Evolutionary conservation across 2,329 filamentous ascomycete genomes (phyloP), one percentile per base, ranked within the genome.

Genomic region (Whalleya microplaca): DNA sequence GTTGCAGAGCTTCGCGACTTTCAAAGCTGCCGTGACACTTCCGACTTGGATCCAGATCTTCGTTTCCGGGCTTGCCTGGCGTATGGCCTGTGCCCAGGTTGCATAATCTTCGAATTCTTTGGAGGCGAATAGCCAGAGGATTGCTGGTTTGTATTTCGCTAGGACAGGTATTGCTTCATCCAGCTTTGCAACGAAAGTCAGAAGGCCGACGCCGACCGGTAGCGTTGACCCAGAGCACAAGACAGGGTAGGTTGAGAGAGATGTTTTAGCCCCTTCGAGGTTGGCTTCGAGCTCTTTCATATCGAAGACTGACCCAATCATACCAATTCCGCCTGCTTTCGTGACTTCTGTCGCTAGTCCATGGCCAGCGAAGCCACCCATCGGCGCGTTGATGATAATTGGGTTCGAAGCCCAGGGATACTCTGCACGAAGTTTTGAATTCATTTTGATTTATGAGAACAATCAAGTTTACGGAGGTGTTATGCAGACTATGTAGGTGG

Each of bases 11-110:
- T 63, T 66, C 1, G 73, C 69, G 0, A 79, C 72, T n/a, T 76
- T 71, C 0, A 78, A 60, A 2, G 80, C 81, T 56, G 83, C 80
- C 9, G 63, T 54, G 2, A 84, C 67, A 1, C 76, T 78, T 10
- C 81, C 81, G 4, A 84, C 70, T 58, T 84, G 82, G 4, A 82
- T 70, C 82, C 80, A 84, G 21, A 84, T 73, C 60, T 79, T 75
- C 0, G 76, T 83, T 23, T 66, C 67, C 0, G 70, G 69, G 10
- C 70, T 76, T 0, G 66, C 74, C 1, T 67, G 56, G 1, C 81
- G 76, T 40, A 84, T 42, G 9, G 5, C 40, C 5, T 20, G 27
- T 14, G 48, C 23, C 44, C 50, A 49, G 9, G 42, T 10, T 2
- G 18, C 42, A 23, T 53, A 46, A 21, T 59, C 50, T 4, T 12